Evolutionary conservation across 805 yeast genomes (phyloP).

Genomic region (Saccharomycopsis synnaedendra): DNA sequence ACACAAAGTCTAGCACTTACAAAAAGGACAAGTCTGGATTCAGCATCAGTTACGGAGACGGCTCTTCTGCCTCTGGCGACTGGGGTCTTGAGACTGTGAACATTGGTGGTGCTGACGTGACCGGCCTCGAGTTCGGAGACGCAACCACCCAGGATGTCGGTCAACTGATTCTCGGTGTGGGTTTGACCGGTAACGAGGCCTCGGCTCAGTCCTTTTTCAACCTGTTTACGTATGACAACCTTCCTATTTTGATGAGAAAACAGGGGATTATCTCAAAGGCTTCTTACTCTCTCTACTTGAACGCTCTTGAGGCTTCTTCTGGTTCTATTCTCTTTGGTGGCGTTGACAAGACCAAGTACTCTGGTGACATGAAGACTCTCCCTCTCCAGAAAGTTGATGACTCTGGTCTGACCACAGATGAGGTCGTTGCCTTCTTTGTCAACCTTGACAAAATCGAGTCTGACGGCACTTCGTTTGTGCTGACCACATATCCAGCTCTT

Average conservation of each 20-base stretch:
- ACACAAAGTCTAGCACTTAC: slow-evolving; percentile 17
- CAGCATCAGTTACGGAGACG: slow-evolving; percentile 35
- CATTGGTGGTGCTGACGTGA: slow-evolving; percentile 12
- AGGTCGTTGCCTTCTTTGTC: slow-evolving; percentile 13
- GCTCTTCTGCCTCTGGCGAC: slow-evolving; percentile 35
- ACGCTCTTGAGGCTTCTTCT: slow-evolving; percentile 18
- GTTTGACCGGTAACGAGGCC: slow-evolving; percentile 10
- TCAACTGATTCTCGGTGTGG: slow-evolving; percentile 11
- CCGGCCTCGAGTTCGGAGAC: slow-evolving; percentile 11
- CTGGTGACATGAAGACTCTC: slow-evolving; percentile 30
- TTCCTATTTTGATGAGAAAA: slow-evolving; percentile 23
- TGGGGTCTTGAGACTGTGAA: slow-evolving; percentile 22
- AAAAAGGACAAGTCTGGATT: slow-evolving; percentile 24
- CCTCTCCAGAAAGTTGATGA: slow-evolving; percentile 8
- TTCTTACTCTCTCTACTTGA: slow-evolving; percentile 38
- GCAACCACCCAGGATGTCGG: slow-evolving; percentile 14
- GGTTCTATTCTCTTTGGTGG: slow-evolving; percentile 44
- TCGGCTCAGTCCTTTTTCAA: background rate
- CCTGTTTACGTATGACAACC: slow-evolving; percentile 16
- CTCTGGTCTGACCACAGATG: background rate
- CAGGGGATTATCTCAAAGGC: slow-evolving; percentile 30
- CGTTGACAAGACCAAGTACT: slow-evolving; percentile 37
- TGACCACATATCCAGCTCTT: slow-evolving; percentile 23
- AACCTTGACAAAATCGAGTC: slow-evolving; percentile 16
- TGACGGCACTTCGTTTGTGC: slow-evolving; percentile 18